phyloP scores from a whole-genome alignment of 768 basidiomycete species.

The Filobasidium floriforme region DNA sequence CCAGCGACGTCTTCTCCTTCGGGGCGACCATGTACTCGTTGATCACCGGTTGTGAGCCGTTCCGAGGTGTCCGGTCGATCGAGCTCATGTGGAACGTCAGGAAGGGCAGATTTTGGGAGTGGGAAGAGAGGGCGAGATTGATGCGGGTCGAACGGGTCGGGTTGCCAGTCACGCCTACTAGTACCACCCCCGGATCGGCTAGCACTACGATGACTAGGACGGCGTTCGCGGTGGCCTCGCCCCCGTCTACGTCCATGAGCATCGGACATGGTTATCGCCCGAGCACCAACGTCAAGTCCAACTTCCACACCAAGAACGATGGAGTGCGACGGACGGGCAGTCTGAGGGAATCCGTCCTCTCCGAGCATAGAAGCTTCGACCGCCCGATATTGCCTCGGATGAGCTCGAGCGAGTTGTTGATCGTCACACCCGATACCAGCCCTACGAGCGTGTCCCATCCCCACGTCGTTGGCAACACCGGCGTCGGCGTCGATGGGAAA shows the following conservation, averaged over 20 bases:
- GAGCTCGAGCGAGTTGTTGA: conserved; percentile 1
- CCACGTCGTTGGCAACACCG: background rate
- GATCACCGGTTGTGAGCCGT: conserved; percentile 47
- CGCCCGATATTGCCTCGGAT: background rate
- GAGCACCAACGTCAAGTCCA: too few relatives aligned
- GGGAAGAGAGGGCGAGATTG: conserved; percentile 43
- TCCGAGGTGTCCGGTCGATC: conserved; percentile 37
- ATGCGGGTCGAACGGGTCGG: conserved; percentile 26
- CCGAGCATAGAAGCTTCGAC: background rate
- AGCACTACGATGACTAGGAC: too few relatives aligned
- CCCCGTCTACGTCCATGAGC: too few relatives aligned
- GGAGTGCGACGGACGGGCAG: conserved; percentile 31
- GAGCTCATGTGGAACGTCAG: conserved; percentile 47
- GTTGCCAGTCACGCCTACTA: background rate
- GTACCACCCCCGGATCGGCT: background rate
- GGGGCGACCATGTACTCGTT: conserved; percentile 47
- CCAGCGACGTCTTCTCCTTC: conserved; percentile 48
- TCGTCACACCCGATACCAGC: background rate
- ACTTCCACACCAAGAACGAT: background rate
- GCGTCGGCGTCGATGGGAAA: background rate
- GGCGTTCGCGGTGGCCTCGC: too few relatives aligned
- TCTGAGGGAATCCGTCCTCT: conserved; percentile 16
- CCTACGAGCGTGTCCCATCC: background rate
- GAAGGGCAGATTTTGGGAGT: conserved; percentile 45
- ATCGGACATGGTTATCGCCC: too few relatives aligned